A percentile compares a stretch with the other conserved stretches of the same genome.
phyloP scores from a whole-genome alignment of 305 asterid species.

The Striga hermonthica region DNA sequence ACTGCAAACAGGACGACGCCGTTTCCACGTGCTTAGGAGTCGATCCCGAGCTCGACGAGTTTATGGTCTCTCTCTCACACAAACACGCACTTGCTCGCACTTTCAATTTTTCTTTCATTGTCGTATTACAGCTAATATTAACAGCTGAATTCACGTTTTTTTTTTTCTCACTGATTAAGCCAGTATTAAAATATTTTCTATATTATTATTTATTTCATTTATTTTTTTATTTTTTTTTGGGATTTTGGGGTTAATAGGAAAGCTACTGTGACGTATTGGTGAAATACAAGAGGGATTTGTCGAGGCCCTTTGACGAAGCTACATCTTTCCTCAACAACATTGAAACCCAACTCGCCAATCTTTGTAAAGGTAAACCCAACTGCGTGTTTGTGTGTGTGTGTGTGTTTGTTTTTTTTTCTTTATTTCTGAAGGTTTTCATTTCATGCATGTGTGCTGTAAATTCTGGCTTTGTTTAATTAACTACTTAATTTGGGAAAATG shows the following conservation, averaged over 20 bases:
- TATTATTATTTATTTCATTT: slow-evolving; percentile 4
- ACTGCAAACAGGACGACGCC: slow-evolving; percentile 31
- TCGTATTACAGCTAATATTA: too few species aligned
- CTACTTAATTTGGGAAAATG: too few species aligned
- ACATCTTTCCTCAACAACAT: slow-evolving; percentile 75
- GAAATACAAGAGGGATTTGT: slow-evolving; percentile 80
- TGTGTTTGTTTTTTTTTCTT: too few species aligned
- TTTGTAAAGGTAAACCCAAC: slow-evolving; percentile 59
- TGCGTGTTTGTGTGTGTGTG: neutral
- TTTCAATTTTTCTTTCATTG: neutral
- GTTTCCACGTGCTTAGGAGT: slow-evolving; percentile 52
- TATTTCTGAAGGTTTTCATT: neutral
- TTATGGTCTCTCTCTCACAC: slow-evolving; percentile 59
- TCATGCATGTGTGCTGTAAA: neutral
- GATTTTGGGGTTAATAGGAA: slow-evolving; percentile 37
- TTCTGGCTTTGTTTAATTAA: too few species aligned
- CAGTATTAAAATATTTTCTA: too few species aligned
- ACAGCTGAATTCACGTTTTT: too few species aligned
- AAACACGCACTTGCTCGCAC: neutral
- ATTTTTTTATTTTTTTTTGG: slow-evolving; percentile 7
- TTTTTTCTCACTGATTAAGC: too few species aligned
- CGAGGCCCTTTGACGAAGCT: slow-evolving; percentile 85
- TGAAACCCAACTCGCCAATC: slow-evolving; percentile 62
- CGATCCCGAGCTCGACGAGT: slow-evolving; percentile 93
- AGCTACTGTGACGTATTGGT: slow-evolving; percentile 69